Conservation (phyloP, 371 early-diverging fungal genomes). For the Mucor ambiguus region DNA sequence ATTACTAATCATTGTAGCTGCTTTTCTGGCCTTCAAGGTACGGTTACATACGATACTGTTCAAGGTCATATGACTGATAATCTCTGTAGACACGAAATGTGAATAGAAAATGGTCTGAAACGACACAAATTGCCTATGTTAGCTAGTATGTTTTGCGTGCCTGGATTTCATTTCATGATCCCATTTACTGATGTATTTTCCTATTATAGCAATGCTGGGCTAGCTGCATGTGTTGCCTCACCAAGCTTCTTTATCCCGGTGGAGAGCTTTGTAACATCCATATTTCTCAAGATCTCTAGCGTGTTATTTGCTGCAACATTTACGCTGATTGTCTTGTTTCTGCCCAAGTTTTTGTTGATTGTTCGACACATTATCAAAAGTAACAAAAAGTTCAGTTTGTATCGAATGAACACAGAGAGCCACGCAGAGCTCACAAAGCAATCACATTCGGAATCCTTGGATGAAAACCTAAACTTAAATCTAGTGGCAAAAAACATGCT, state of each 20-base stretch:
- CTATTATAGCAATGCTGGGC: slow-evolving; percentile 29
- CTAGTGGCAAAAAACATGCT: slow-evolving; percentile 31
- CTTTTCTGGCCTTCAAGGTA: slow-evolving; percentile 49
- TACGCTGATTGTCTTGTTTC: slow-evolving; percentile 36
- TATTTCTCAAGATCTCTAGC: slow-evolving; percentile 35
- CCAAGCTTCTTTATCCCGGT: slow-evolving; percentile 39
- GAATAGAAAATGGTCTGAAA: slow-evolving; percentile 44
- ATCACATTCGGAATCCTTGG: slow-evolving; percentile 7
- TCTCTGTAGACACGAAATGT: slow-evolving; percentile 38
- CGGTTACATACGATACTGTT: not conserved
- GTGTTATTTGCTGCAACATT: slow-evolving; percentile 39
- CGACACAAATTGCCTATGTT: slow-evolving; percentile 49
- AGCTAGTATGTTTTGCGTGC: slow-evolving; percentile 42
- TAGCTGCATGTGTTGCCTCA: slow-evolving; percentile 31
- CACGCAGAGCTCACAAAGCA: slow-evolving; percentile 13
- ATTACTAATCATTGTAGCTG: slow-evolving; percentile 29
- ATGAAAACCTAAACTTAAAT: slow-evolving; percentile 18
- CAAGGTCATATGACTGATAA: not conserved
- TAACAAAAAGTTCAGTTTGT: slow-evolving; percentile 20
- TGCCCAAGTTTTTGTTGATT: slow-evolving; percentile 34
- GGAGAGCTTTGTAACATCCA: slow-evolving; percentile 23
- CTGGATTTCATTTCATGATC: not conserved
- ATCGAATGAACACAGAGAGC: slow-evolving; percentile 19
- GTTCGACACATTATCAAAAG: slow-evolving; percentile 24
- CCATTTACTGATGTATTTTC: slow-evolving; percentile 1